Conservation (phyloP, 2,329 filamentous ascomycete genomes). For the Fusarium domesticum region DNA sequence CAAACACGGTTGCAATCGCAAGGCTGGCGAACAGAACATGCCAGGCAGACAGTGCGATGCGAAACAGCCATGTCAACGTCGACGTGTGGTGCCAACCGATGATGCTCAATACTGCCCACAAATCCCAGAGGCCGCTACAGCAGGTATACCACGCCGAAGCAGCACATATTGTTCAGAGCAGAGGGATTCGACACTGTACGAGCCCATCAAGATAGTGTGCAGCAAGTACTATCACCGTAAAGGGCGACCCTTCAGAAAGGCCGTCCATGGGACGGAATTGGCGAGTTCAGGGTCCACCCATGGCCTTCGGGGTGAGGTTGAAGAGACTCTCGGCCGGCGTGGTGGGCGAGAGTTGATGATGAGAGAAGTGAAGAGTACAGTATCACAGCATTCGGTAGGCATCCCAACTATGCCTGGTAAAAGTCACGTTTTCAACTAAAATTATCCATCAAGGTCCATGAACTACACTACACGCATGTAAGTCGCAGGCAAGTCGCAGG, state of each 20-base stretch:
- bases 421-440: conserved; percentile 4
- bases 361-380: conserved; percentile 4
- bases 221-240: conserved; percentile 16
- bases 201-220: conserved; percentile 22
- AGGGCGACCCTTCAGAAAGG: conserved; percentile 25
- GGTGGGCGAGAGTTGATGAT: conserved; percentile 1
- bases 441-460: conserved; percentile 33
- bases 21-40: conserved; percentile 2
- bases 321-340: conserved; percentile 1
- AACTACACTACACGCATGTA: neutral
- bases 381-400: neutral
- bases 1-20: neutral
- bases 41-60: conserved; percentile 4
- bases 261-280: conserved; percentile 26
- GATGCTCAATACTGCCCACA: conserved; percentile 25
- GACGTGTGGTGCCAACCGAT: conserved; percentile 16
- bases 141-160: conserved; percentile 18
- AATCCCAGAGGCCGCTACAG: conserved; percentile 24
- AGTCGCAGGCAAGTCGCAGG: neutral
- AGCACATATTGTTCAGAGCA: neutral
- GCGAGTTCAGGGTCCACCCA: conserved; percentile 11
- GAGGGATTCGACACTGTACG: neutral
- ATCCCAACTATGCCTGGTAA: conserved; percentile 3
- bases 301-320: neutral
- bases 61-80: conserved; percentile 2